These are phyloP conservation scores for Fusarium pininemorale DNA, from an alignment of 2,329 filamentous ascomycete species.

Conservation along the genomic window DNA sequence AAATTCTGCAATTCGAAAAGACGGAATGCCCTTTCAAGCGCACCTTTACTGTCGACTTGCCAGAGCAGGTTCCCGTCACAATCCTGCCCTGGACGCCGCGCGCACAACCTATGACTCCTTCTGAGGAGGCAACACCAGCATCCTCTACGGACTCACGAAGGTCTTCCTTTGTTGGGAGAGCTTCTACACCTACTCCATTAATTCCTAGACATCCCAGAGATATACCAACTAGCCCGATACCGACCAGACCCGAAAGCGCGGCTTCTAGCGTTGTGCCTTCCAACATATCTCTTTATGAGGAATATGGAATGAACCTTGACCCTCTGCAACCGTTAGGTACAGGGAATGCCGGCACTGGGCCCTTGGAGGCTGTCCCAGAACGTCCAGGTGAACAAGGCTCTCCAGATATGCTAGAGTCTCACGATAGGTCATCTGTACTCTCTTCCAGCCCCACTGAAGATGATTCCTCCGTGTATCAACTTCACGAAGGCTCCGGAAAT, in stretches of 20 bases:
- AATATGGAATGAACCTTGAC: conserved; percentile 5
- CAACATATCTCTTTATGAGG: conserved; percentile 20
- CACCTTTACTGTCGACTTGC: conserved; percentile 77
- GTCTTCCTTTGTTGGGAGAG: conserved; percentile 27
- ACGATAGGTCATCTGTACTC: conserved; percentile 10
- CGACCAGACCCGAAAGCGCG: conserved; percentile 7
- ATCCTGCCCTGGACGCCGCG: conserved; percentile 74
- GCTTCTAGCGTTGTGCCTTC: conserved; percentile 12
- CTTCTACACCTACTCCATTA: conserved; percentile 25
- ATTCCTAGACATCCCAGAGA: conserved; percentile 4
- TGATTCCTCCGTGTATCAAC: conserved; percentile 29
- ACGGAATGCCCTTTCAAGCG: conserved; percentile 87
- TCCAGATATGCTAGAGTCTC: background rate
- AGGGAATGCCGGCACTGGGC: background rate
- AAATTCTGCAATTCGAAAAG: conserved; percentile 85
- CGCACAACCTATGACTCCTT: conserved; percentile 15
- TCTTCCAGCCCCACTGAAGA: conserved; percentile 18
- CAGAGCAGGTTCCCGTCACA: conserved; percentile 71
- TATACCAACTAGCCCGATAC: conserved; percentile 9
- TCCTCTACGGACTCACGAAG: conserved; percentile 21
- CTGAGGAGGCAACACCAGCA: conserved; percentile 10
- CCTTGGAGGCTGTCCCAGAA: conserved; percentile 21
- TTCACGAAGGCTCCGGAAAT: conserved; percentile 47
- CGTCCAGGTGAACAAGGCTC: conserved; percentile 5
- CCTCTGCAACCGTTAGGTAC: conserved; percentile 3